These are phyloP conservation scores for Agrocybe praecox DNA, from an alignment of 768 basidiomycete species.

Conservation along the genomic window DNA sequence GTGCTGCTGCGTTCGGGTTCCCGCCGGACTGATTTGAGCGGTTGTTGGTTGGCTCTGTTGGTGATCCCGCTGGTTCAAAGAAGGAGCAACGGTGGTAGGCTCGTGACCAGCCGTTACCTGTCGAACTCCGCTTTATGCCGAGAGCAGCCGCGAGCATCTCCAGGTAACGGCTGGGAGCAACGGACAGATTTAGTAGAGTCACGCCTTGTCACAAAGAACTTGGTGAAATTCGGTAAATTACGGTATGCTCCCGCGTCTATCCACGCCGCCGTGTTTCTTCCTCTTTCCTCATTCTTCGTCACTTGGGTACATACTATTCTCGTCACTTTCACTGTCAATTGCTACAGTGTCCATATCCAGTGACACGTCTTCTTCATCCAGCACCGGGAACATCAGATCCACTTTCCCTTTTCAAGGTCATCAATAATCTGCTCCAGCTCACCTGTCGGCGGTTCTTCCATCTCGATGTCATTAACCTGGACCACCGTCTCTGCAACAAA, in stretches of 20 bases:
- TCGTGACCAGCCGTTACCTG: background rate
- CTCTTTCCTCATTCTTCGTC: background rate
- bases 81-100: too few species aligned
- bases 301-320: background rate
- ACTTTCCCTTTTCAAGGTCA: background rate
- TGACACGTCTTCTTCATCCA: background rate
- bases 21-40: too few species aligned
- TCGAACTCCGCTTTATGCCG: background rate
- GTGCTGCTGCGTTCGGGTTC: too few species aligned
- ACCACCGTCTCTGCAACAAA: background rate
- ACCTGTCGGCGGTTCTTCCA: background rate
- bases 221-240: constrained; percentile 10
- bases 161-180: constrained; percentile 16
- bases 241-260: background rate
- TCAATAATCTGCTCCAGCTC: background rate
- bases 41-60: too few species aligned
- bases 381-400: background rate
- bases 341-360: background rate
- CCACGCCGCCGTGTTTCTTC: background rate
- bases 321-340: background rate
- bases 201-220: constrained; percentile 22
- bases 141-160: background rate
- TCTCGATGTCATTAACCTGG: background rate
- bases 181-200: constrained; percentile 13
- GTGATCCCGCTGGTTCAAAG: too few species aligned